Evolutionary conservation across 2,329 filamentous ascomycete genomes (phyloP), one percentile per base, ranked within the genome.

Genomic region (Fusarium sp.): DNA sequence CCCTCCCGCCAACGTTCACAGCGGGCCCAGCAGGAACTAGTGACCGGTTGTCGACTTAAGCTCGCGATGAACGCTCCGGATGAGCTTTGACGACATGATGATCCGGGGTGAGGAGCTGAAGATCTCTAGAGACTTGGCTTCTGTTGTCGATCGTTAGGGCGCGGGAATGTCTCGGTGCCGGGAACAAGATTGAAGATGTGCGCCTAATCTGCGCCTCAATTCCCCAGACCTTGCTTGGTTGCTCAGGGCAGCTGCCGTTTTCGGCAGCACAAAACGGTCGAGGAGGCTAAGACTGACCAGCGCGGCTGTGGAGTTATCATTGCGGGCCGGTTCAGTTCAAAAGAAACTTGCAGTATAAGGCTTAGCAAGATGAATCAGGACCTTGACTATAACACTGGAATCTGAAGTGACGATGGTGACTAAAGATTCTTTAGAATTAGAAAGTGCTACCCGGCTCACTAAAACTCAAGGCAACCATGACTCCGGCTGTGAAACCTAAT

Each of bases 221-320:
- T 69, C 41, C 51, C 50, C 47, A 39, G 32, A 48, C 24, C 44
- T 61, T 61, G 54, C 13, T 39, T 26, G 24, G 15, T 51, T 24
- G 17, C 39, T 42, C 17, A 42, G 24, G 26, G 38, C 15, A 50
- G 41, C 15, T 59, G 38, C 36, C 60, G 67, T 52, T 74, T 65
- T 52, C 62, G 26, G 58, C 17, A 20, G 50, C 20, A 41, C 34
- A 45, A 54, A 72, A 57, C 66, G 59, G 72, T 28, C 56, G 9
- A 61, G 41, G 17, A 61, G 41, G 42, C 47, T 72, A 65, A 24
- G 18, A 15, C 18, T 11, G 32, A 56, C 4, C 36, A 24, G 28
- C 4, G 22, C 57, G 59, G 62, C 11, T 72, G 67, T 62, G 47
- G 71, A 44, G 62, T 65, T 52, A 62, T 34, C 26, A 50, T 74